Percentiles rank a stretch among this genome's conserved stretches.
Conservation (phyloP, 1,139 yeast genomes). For the Pichia sp. region DNA sequence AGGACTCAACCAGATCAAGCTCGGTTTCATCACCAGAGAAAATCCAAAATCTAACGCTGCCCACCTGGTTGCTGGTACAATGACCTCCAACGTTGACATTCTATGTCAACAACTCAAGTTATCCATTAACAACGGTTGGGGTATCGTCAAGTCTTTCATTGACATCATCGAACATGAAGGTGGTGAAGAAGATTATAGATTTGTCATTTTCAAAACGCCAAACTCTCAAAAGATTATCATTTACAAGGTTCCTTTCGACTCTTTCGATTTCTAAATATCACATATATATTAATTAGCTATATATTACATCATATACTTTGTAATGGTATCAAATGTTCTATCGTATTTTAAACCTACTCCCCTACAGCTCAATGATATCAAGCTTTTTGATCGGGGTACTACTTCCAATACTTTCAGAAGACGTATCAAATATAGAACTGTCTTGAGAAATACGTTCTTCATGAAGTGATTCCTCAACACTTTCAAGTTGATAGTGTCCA, state of each 20-base stretch:
- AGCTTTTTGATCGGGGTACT: conserved; percentile 9
- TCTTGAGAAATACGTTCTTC: neutral
- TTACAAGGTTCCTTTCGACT: conserved; percentile 38
- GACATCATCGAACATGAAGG: conserved; percentile 46
- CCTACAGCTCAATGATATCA: neutral
- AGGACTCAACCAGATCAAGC: conserved; percentile 50
- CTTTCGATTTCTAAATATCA: conserved; percentile 9
- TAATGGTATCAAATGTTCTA: neutral
- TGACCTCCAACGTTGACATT: conserved; percentile 49
- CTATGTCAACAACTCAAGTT: conserved; percentile 54
- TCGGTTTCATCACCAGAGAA: conserved; percentile 57
- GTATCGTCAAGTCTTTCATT: conserved; percentile 56
- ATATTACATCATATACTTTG: neutral
- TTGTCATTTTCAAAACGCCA: conserved; percentile 55
- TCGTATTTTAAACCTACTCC: neutral
- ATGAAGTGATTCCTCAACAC: conserved; percentile 7
- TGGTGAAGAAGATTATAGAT: conserved; percentile 38
- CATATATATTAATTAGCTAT: neutral
- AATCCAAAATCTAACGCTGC: conserved; percentile 50
- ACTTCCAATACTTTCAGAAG: conserved; percentile 7
- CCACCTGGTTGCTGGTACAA: conserved; percentile 54
- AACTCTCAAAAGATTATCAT: conserved; percentile 48
- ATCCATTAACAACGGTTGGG: conserved; percentile 59
- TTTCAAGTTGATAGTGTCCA: neutral
- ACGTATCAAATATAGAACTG: conserved; percentile 8